These are phyloP conservation scores for Saccharomyces hybrid DNA, from an alignment of 1,139 yeast genomes.

Conservation along the genomic window DNA sequence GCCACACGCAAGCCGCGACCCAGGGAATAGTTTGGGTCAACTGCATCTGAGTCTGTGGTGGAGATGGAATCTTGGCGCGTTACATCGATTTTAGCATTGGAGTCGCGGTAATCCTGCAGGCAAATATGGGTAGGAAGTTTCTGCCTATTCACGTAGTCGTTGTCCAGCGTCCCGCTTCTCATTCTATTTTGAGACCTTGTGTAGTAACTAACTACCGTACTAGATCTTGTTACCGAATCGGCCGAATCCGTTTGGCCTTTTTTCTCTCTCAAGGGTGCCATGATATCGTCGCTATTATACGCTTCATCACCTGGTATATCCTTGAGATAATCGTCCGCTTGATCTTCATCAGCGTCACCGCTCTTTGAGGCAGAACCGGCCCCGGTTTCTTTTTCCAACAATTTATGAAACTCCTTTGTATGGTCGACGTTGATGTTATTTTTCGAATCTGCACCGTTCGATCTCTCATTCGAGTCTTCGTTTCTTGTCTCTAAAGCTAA, in stretches of 20 bases:
- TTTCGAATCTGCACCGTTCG: constrained; percentile 5
- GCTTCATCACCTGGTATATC: constrained; percentile 34
- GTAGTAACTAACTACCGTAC: constrained; percentile 29
- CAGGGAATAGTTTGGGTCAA: constrained; percentile 8
- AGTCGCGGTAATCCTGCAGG: constrained; percentile 12
- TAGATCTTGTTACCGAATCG: constrained; percentile 19
- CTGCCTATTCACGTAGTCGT: constrained; percentile 14
- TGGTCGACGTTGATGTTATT: constrained; percentile 20
- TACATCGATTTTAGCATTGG: constrained; percentile 2
- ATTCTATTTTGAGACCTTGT: constrained; percentile 26
- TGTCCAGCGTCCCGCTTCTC: constrained; percentile 24
- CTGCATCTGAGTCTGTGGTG: constrained; percentile 8
- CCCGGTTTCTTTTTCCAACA: constrained; percentile 17
- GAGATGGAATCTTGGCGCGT: background rate
- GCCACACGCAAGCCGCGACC: constrained; percentile 25
- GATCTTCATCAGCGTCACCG: constrained; percentile 12
- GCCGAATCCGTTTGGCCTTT: constrained; percentile 5
- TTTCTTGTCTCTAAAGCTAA: constrained; percentile 29
- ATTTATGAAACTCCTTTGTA: constrained; percentile 29
- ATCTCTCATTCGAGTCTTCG: constrained; percentile 16
- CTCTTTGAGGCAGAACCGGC: constrained; percentile 10
- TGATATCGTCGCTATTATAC: constrained; percentile 30
- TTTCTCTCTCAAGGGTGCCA: constrained; percentile 30
- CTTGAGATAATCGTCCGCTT: constrained; percentile 19
- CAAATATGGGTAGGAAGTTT: constrained; percentile 17